These are phyloP conservation scores for Sporisorium reilianum DNA, from an alignment of 1,284 basidiomycete genomes.

Conservation along the genomic window DNA sequence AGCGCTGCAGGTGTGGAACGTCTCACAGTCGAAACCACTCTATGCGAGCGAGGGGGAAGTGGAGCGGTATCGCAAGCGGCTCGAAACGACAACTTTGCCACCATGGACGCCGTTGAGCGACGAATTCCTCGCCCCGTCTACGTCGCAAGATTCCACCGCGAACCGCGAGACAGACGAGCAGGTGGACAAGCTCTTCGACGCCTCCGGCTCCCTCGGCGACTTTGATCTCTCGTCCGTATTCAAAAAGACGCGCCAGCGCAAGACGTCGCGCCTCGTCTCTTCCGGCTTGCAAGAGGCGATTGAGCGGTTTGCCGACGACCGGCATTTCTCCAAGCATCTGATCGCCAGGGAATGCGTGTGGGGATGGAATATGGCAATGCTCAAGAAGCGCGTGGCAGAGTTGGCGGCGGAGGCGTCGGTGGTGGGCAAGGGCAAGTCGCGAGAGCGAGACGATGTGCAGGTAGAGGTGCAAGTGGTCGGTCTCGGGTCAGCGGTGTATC, in stretches of 20 bases:
- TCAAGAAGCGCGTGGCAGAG: neutral
- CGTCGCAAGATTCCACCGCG: neutral
- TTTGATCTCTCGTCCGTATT: slow-evolving; percentile 33
- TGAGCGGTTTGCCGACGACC: slow-evolving; percentile 39
- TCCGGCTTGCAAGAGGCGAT: slow-evolving; percentile 31
- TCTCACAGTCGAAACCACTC: slow-evolving; percentile 8
- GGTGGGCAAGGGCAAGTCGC: slow-evolving; percentile 16
- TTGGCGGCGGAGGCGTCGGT: neutral
- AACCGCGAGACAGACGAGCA: slow-evolving; percentile 8
- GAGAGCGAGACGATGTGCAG: neutral
- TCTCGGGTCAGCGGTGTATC: slow-evolving; percentile 14
- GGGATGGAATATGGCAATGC: slow-evolving; percentile 29
- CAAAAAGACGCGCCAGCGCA: slow-evolving; percentile 5
- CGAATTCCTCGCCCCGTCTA: neutral
- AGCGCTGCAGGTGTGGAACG: slow-evolving; percentile 27
- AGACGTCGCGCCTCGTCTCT: slow-evolving; percentile 14
- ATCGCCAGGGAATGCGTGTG: slow-evolving; percentile 18
- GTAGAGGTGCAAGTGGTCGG: slow-evolving; percentile 25
- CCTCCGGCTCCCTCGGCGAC: slow-evolving; percentile 5
- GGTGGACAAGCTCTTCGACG: slow-evolving; percentile 8
- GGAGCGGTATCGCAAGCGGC: slow-evolving; percentile 3
- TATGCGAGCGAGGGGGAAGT: slow-evolving; percentile 24
- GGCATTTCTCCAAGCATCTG: slow-evolving; percentile 38
- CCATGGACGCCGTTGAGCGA: slow-evolving; percentile 34
- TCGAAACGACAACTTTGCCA: neutral